Base-by-base conservation (phyloP, 2,329 filamentous ascomycete genomes). In the Stagonosporopsis cucurbitacearum region DNA sequence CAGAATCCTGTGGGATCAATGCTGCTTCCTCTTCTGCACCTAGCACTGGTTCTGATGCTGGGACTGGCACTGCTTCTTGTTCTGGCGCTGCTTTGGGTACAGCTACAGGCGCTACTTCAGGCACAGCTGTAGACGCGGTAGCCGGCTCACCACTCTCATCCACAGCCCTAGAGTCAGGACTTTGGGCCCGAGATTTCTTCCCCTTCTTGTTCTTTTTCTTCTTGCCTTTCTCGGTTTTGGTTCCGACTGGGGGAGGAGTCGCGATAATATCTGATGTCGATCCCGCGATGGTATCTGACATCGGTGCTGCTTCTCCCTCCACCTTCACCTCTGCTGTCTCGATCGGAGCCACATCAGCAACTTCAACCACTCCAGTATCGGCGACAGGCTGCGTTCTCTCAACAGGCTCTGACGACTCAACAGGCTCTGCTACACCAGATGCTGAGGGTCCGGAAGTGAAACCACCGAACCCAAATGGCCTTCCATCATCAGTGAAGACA, bases 141-240 rank as follows among this genome's bases (percentile, higher is more conserved):
- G 11, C 12, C 4, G 13, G 30, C 30, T 32, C 30, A 6, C 2
- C 13, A 3, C 2, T 4, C 30, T 37, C 35, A 11, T 37, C 17
- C 7, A 6, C 28, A 5, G 17, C n/a, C 6, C 11, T 17, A 5
- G 35, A 15, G 23, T 41, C 46, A 23, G 46, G 32, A 1, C 47
- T 35, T 6, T 52, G 53, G 33, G 62, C 30, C 42, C 62, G 64
- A 1, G 33, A 54, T 33, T 66, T 69, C 59, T 69, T 70, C 13
- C 54, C 62, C 26, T 69, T 69, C 45, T 67, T 69, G 26, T 57
- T 49, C 36, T 62, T 60, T 37, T 57, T 53, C 36, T 36, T 47
- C 28, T 53, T 53, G 17, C 28, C 47, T 30, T 36, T 53, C 20
- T 47, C 46, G 23, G 36, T 20, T 22, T 35, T 37, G 2, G 28